phyloP scores from a whole-genome alignment of 805 yeast genomes.

The Kodamaea fukazawae region DNA sequence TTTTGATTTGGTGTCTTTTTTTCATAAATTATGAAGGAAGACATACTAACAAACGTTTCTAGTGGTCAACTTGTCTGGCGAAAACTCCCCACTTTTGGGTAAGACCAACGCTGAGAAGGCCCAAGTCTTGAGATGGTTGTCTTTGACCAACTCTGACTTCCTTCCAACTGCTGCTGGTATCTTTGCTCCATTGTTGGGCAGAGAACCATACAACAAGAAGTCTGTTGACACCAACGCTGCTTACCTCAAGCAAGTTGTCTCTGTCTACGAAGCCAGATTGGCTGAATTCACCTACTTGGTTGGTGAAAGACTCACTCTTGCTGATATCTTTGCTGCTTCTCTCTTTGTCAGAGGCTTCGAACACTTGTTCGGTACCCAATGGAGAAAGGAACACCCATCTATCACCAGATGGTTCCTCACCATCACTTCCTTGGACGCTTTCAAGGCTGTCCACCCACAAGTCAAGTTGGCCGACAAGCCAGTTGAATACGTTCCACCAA shows the following conservation, averaged over 20 bases:
- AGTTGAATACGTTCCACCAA: conserved; percentile 59
- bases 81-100: conserved; percentile 55
- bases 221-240: conserved; percentile 46
- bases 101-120: conserved; percentile 62
- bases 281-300: conserved; percentile 44
- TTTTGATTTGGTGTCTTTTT: too few relatives aligned
- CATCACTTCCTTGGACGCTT: conserved; percentile 42
- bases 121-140: conserved; percentile 70
- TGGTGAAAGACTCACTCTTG: conserved; percentile 46
- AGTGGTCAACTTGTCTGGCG: conserved; percentile 50
- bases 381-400: conserved; percentile 63
- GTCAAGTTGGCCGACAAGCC: conserved; percentile 64
- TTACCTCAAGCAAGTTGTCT: conserved; percentile 20
- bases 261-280: conserved; percentile 34
- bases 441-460: conserved; percentile 34
- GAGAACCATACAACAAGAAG: conserved; percentile 75
- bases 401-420: conserved; percentile 72
- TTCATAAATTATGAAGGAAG: too few relatives aligned
- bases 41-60: conserved; percentile 17
- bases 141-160: conserved; percentile 70
- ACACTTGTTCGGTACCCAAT: conserved; percentile 58
- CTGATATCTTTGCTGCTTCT: conserved; percentile 41
- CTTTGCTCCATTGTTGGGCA: conserved; percentile 63
- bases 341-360: conserved; percentile 54
- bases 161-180: conserved; percentile 41